Evolutionary conservation across 2,329 filamentous ascomycete genomes (phyloP), one percentile per base, ranked within the genome.

Genomic region (Drechslerella dactyloides): DNA sequence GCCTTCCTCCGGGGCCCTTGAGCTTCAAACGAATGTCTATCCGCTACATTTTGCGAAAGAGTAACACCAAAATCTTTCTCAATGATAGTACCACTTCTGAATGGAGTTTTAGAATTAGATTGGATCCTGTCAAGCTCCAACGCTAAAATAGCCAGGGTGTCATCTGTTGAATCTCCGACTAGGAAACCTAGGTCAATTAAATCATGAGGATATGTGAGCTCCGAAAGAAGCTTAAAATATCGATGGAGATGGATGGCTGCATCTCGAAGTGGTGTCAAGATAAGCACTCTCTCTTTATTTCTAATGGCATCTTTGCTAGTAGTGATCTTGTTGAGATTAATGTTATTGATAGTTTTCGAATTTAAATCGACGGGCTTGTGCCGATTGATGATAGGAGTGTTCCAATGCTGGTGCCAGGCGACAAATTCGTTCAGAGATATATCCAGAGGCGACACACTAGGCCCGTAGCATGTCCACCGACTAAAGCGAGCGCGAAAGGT

Each of bases 381-480:
- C 81, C 93, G 90, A 82, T 99, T 99, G 84, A 96, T 97, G 76
- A 99, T 92, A 55, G 94, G 94, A 2, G 94, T 97, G 77, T 93
- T 88, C 74, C 94, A 83, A 78, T 96, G 93, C 66, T 87, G 87
- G 75, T 90, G 89, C 94, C 94, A 99, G 75, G 91, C 85, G 73
- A 88, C 88, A 80, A 93, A 89, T 79, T 99, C 94, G 79, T 97
- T 97, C 63, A 89, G 83, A 46, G 90, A 87, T 91, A 99, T 96
- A 75, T 94, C 87, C 87, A 96, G 96, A 59, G 94, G 94, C n/a
- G 94, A 87, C 83, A 96, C 96, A 21, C 89, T 87, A 13, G 94
- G 93, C 11, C 94, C 94, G 85, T 92, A 97, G 83, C 94, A 99
- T 82, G 96, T 60, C 68, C 68, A 72, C 11, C 68, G 56, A 44